Percentiles rank a stretch among this genome's conserved stretches.
These are phyloP conservation scores for Fusarium pseudograminearum DNA, from an alignment of 2,329 filamentous ascomycete species.

Conservation along the genomic window DNA sequence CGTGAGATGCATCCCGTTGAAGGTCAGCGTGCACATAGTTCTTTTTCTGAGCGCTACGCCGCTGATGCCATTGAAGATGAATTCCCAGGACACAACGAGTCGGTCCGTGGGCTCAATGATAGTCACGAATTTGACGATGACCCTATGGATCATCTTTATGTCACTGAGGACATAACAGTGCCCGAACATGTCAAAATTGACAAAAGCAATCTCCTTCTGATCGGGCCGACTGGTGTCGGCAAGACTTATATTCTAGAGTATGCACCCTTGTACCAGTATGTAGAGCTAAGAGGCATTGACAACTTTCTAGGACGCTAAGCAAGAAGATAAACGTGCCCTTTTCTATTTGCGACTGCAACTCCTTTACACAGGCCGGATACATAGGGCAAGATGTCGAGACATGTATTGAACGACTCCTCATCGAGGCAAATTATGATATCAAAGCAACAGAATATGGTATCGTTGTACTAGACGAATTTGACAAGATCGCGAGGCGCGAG, in stretches of 20 bases:
- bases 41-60: conserved; percentile 49
- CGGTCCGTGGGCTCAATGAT: conserved; percentile 58
- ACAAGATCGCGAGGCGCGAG: conserved; percentile 93
- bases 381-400: conserved; percentile 98
- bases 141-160: conserved; percentile 59
- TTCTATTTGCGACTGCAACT: conserved; percentile 94
- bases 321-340: conserved; percentile 95
- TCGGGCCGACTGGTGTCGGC: conserved; percentile 93
- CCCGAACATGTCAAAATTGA: conserved; percentile 78
- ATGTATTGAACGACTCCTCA: conserved; percentile 89
- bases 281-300: conserved; percentile 30
- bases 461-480: conserved; percentile 95
- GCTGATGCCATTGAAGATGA: conserved; percentile 63
- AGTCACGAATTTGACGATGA: conserved; percentile 49
- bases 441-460: conserved; percentile 89
- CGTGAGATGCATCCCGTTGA: conserved; percentile 80
- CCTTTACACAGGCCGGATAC: conserved; percentile 95
- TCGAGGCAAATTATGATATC: conserved; percentile 90
- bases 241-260: conserved; percentile 92
- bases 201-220: conserved; percentile 92
- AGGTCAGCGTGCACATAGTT: conserved; percentile 65
- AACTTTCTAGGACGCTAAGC: conserved; percentile 79
- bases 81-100: conserved; percentile 64
- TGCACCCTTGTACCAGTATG: conserved; percentile 37
- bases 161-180: conserved; percentile 59